Percentiles rank a stretch among this genome's conserved stretches.
Evolutionary conservation across 805 yeast genomes (phyloP).

Genomic region (Saccharomycopsis fermentans): DNA sequence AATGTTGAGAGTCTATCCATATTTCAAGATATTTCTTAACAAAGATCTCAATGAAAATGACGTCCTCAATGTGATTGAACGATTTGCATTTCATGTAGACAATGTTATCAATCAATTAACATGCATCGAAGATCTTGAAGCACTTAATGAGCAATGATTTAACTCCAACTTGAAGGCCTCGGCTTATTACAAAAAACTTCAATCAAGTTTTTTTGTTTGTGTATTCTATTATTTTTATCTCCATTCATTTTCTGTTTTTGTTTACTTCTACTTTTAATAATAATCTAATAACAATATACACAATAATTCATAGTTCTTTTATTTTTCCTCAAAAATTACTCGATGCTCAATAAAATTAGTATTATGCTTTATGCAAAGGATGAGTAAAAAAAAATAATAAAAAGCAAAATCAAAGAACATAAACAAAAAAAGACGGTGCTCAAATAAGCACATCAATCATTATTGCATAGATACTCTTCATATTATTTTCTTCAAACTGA

Average conservation of each 20-base stretch:
- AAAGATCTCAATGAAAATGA: slow-evolving; percentile 38
- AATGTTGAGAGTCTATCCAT: slow-evolving; percentile 56
- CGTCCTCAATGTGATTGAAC: slow-evolving; percentile 22
- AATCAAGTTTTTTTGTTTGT: not conserved
- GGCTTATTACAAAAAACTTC: not conserved
- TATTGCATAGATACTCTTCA: too few species aligned
- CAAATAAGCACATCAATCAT: too few species aligned
- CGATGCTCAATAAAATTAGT: too few species aligned
- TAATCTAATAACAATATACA: not conserved
- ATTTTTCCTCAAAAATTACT: not conserved
- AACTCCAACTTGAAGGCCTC: not conserved
- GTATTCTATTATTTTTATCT: not conserved
- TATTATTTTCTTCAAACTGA: too few species aligned
- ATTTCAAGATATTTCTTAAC: slow-evolving; percentile 42
- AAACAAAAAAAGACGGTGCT: too few species aligned
- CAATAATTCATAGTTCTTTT: not conserved
- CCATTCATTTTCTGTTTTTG: not conserved
- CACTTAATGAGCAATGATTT: not conserved
- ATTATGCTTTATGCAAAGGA: too few species aligned
- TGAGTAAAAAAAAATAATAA: too few species aligned
- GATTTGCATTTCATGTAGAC: slow-evolving; percentile 2
- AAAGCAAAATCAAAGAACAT: too few species aligned
- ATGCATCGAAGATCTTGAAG: slow-evolving; percentile 8
- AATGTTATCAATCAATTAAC: not conserved
- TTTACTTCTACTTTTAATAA: not conserved